Base-by-base conservation (phyloP, 345 rosid genomes). In the Clarkia xantiana region DNA sequence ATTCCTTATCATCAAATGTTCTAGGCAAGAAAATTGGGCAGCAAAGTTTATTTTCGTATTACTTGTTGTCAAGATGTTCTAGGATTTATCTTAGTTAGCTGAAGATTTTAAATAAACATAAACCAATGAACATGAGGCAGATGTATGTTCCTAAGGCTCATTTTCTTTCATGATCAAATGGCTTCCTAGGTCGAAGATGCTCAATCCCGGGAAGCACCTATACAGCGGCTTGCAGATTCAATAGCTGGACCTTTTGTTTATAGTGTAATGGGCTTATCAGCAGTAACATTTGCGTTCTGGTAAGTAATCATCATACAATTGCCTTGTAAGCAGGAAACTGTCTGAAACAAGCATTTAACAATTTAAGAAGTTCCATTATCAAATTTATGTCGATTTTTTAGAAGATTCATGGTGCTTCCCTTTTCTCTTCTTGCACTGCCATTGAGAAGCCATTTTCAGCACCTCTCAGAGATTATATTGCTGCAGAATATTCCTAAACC, bases 241-340 rank as follows among this genome's bases (percentile, higher is more conserved):
- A 81, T 90, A 65, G 94, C 97, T 48, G 96, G 97, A 46, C 97
- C 96, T 13, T 90, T 90, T 70, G 94, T 90, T 20, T 90, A 77
- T 61, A 76, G 80, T 44, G 64, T 86, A 61, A 83, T 86, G 86
- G 70, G 82, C 57, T 64, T 86, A 44, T 86, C 97, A 49, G 93
- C 86, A 38, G 80, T 69, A 61, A 90, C 97, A 9, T 86, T 90
- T 81, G 77, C 84, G 48, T 90, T 90, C 61, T 90, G 97, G 94
- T 83, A 77, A 52, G 66, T 52, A 42, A 55, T 66, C 60, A 53
- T 52, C 64, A 46, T 36, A 17, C 14, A 22, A 11, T 47, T 34
- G n/a, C n/a, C 40, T n/a, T 53, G 11, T 42, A 11, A 13, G 38
- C 36, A 29, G 36, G 6, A 29, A 29, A 29, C 36, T 29, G 3